Conservation (phyloP, 441 rosid species). For the Erodium moschatum region DNA sequence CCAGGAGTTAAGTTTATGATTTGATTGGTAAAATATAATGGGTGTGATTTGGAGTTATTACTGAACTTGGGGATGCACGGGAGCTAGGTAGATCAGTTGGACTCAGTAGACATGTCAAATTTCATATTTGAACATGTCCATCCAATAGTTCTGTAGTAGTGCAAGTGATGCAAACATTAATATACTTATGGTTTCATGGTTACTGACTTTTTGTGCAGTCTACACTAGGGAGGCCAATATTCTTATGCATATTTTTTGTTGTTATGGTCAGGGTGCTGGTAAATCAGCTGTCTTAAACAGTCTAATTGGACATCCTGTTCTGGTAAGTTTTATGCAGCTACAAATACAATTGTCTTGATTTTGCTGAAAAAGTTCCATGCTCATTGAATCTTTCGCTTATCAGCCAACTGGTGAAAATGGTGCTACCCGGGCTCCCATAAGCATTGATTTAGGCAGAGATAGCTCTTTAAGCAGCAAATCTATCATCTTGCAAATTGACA, state of each 20-base stretch:
- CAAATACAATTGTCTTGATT: neutral
- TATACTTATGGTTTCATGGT: neutral
- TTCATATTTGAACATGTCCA: neutral
- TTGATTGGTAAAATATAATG: neutral
- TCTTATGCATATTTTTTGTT: slow-evolving; percentile 9
- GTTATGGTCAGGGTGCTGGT: slow-evolving; percentile 71
- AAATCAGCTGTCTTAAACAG: slow-evolving; percentile 88
- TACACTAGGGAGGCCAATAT: neutral
- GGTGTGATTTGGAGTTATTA: slow-evolving; percentile 2
- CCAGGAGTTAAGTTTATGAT: neutral
- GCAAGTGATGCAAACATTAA: neutral
- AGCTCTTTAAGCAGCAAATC: slow-evolving; percentile 61
- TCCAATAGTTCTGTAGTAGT: neutral
- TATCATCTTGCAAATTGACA: slow-evolving; percentile 67
- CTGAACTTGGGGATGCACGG: neutral
- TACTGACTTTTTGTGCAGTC: slow-evolving; percentile 1
- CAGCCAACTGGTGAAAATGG: slow-evolving; percentile 98
- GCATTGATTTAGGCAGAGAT: slow-evolving; percentile 59
- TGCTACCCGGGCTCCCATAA: slow-evolving; percentile 88
- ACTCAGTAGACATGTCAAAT: neutral
- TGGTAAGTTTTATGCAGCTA: slow-evolving; percentile 42
- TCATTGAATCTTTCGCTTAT: neutral
- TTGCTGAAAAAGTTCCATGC: slow-evolving; percentile 14
- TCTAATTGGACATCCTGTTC: slow-evolving; percentile 82
- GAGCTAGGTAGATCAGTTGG: slow-evolving; percentile 2